Percentiles rank a stretch among this genome's conserved stretches.
These are phyloP conservation scores for Pichia sp. DNA, from an alignment of 1,139 yeast species.

Conservation along the genomic window DNA sequence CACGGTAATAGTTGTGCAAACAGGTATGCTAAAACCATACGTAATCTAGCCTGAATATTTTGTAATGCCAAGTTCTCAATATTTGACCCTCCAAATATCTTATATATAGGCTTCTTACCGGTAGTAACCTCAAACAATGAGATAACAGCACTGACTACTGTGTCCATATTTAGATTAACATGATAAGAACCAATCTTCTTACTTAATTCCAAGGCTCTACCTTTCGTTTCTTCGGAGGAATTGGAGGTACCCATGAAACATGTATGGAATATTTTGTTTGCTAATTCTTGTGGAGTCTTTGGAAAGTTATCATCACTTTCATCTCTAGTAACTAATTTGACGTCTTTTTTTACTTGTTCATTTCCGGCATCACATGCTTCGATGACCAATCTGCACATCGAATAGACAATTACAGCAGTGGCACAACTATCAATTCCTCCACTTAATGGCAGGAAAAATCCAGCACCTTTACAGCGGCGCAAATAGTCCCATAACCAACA, in stretches of 20 bases:
- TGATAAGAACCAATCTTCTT: conserved; percentile 81
- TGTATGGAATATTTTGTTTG: conserved; percentile 74
- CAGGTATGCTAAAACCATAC: conserved; percentile 91
- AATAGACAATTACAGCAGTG: conserved; percentile 88
- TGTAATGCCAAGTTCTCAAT: conserved; percentile 91
- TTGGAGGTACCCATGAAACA: conserved; percentile 94
- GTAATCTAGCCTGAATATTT: conserved; percentile 88
- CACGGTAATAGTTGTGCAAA: conserved; percentile 95
- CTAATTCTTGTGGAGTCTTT: conserved; percentile 66
- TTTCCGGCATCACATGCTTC: conserved; percentile 64
- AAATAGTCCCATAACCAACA: conserved; percentile 99
- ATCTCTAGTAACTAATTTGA: conserved; percentile 55
- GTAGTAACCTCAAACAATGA: conserved; percentile 81
- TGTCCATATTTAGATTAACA: conserved; percentile 86
- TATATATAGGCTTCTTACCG: conserved; percentile 81
- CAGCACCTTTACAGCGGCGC: conserved; percentile 84
- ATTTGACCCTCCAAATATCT: conserved; percentile 87
- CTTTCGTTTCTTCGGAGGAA: conserved; percentile 81
- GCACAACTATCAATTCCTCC: conserved; percentile 99
- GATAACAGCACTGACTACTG: conserved; percentile 69
- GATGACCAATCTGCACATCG: conserved; percentile 86
- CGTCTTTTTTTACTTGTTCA: conserved; percentile 69
- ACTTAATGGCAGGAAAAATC: conserved; percentile 86
- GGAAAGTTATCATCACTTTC: conserved; percentile 60
- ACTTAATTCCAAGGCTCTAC: conserved; percentile 78